Conservation (phyloP, 2,329 filamentous ascomycete genomes). For the Lecanicillium sp. region DNA sequence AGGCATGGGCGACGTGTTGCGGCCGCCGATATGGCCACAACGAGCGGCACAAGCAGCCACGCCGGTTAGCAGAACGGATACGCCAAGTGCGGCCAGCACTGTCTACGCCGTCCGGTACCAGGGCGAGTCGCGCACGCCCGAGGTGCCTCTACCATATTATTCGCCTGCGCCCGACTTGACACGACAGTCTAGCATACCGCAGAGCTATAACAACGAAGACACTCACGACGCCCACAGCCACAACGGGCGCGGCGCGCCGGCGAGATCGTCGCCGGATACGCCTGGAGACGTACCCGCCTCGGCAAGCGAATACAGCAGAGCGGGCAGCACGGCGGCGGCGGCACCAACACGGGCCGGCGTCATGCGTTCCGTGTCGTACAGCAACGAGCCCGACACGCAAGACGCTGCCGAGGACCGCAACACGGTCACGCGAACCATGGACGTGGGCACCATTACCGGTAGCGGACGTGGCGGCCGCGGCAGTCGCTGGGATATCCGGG, state of each 20-base stretch:
- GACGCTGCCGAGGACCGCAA: not conserved
- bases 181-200: constrained; percentile 9
- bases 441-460: not conserved
- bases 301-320: not conserved
- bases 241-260: not conserved
- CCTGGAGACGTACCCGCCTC: not conserved
- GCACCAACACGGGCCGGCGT: not conserved
- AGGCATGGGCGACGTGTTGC: constrained; percentile 32
- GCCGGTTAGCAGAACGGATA: constrained; percentile 56
- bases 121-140: constrained; percentile 44
- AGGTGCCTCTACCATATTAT: constrained; percentile 27
- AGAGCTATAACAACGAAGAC: constrained; percentile 7
- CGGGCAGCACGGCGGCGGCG: not conserved
- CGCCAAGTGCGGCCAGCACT: constrained; percentile 57
- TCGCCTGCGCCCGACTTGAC: not conserved
- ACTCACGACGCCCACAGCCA: constrained; percentile 1
- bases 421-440: constrained; percentile 1
- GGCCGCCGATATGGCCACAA: constrained; percentile 49
- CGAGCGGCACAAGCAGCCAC: constrained; percentile 50
- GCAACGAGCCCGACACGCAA: constrained; percentile 2
- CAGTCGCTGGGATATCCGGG: constrained; percentile 48
- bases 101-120: constrained; percentile 59
- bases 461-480: constrained; percentile 1
- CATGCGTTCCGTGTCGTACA: constrained; percentile 11
- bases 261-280: constrained; percentile 1